phyloP scores from a whole-genome alignment of 1,284 basidiomycete genomes.

The Puccinia hordei region DNA sequence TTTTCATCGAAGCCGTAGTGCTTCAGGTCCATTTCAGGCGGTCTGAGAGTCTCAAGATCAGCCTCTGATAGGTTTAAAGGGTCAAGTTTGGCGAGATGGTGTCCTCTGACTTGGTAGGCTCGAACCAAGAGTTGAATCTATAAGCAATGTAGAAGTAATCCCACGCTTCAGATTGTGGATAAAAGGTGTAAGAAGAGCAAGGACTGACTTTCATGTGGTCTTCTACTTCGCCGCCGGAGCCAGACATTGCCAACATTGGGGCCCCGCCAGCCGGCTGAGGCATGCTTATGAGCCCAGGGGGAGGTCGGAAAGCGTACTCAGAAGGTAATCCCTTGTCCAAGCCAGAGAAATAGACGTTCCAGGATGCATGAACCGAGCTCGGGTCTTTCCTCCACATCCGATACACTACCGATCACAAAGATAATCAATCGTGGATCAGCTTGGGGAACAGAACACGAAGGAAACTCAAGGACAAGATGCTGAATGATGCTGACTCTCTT shows the following conservation, averaged over 20 bases:
- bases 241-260: constrained; percentile 71
- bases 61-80: constrained; percentile 89
- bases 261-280: constrained; percentile 69
- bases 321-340: constrained; percentile 85
- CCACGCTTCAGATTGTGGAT: neutral
- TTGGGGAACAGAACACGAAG: neutral
- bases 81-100: constrained; percentile 92
- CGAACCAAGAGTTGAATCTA: constrained; percentile 94
- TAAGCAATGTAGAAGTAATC: constrained; percentile 4
- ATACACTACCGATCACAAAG: constrained; percentile 52
- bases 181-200: neutral
- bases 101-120: constrained; percentile 97
- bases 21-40: constrained; percentile 85
- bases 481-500: constrained; percentile 41
- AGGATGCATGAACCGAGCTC: constrained; percentile 86
- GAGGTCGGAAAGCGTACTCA: constrained; percentile 79
- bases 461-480: neutral
- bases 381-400: constrained; percentile 66
- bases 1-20: constrained; percentile 89
- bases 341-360: constrained; percentile 92
- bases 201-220: constrained; percentile 85
- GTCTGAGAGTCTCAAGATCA: constrained; percentile 74
- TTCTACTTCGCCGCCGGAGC: constrained; percentile 70
- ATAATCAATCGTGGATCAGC: neutral
- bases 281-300: constrained; percentile 68